Conservation (phyloP, 2,329 filamentous ascomycete species). For the Colletotrichum incanum region DNA sequence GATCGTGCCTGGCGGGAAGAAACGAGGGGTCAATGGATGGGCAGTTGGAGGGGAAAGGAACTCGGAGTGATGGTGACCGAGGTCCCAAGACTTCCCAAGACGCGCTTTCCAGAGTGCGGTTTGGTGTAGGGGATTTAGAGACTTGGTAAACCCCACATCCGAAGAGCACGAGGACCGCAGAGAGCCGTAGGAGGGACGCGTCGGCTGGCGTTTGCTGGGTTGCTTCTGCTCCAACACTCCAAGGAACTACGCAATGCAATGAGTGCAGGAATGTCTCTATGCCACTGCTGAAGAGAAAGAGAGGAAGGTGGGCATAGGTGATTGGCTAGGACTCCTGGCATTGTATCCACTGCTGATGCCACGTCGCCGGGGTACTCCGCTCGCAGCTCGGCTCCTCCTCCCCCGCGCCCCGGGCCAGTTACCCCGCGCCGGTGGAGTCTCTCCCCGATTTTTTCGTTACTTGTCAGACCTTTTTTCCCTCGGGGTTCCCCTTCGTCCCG, state of each 20-base stretch:
- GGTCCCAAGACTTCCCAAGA: conserved; percentile 25
- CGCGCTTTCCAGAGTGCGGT: conserved; percentile 16
- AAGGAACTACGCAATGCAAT: neutral
- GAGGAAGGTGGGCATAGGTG: neutral
- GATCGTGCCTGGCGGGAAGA: neutral
- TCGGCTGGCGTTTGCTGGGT: neutral
- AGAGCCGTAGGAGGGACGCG: neutral
- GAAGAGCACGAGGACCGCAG: too few species aligned
- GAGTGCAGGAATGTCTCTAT: neutral
- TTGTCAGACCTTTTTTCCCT: conserved; percentile 12
- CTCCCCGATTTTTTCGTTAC: conserved; percentile 30
- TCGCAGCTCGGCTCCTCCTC: conserved; percentile 37
- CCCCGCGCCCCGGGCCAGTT: conserved; percentile 39
- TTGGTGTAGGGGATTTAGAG: neutral
- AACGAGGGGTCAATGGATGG: conserved; percentile 23
- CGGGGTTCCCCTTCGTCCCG: neutral
- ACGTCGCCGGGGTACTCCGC: conserved; percentile 14
- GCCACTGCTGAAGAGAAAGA: neutral
- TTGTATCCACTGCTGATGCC: neutral
- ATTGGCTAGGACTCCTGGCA: neutral
- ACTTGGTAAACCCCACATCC: conserved; percentile 3
- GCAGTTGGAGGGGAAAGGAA: neutral
- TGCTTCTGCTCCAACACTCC: neutral
- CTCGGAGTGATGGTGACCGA: conserved; percentile 36
- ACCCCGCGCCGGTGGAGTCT: conserved; percentile 38